Evolutionary conservation across 2,329 filamentous ascomycete genomes (phyloP).

Genomic region (Sclerotinia subarctica): DNA sequence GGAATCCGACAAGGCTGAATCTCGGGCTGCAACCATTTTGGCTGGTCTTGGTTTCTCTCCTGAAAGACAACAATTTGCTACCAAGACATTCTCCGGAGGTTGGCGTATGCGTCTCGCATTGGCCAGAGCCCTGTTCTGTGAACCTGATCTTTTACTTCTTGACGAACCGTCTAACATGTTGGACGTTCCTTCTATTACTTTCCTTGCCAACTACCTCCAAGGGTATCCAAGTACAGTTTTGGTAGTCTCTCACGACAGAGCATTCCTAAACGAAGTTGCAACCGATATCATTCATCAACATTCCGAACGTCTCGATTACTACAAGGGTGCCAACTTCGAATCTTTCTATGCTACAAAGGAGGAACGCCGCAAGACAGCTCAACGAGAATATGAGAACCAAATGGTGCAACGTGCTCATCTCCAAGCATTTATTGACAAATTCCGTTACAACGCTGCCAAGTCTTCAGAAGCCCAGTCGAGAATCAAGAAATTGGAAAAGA

Average conservation of each 20-base stretch:
- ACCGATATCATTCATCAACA: slow-evolving; percentile 99
- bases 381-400: slow-evolving; percentile 97
- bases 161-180: slow-evolving; percentile 99
- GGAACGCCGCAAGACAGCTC: slow-evolving; percentile 92
- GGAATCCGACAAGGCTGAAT: slow-evolving; percentile 98
- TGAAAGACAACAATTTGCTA: slow-evolving; percentile 87
- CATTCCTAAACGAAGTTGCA: slow-evolving; percentile 98
- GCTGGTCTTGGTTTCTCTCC: slow-evolving; percentile 95
- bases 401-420: slow-evolving; percentile 91
- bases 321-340: slow-evolving; percentile 95
- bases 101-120: slow-evolving; percentile 98
- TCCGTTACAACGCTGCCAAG: slow-evolving; percentile 98
- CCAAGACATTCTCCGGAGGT: slow-evolving; percentile 98
- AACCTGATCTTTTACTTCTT: slow-evolving; percentile 90
- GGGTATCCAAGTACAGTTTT: slow-evolving; percentile 90
- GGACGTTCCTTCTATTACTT: slow-evolving; percentile 99
- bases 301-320: slow-evolving; percentile 95
- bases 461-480: slow-evolving; percentile 96
- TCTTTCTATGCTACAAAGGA: slow-evolving; percentile 97
- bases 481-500: slow-evolving; percentile 98
- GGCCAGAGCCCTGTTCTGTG: slow-evolving; percentile 93
- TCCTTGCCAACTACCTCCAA: slow-evolving; percentile 93
- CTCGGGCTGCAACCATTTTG: slow-evolving; percentile 90
- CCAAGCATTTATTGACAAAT: slow-evolving; percentile 99
- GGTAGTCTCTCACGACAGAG: slow-evolving; percentile 97